These are phyloP conservation scores for Otatea glauca DNA, from an alignment of 176 grass and related monocot species.

Conservation along the genomic window DNA sequence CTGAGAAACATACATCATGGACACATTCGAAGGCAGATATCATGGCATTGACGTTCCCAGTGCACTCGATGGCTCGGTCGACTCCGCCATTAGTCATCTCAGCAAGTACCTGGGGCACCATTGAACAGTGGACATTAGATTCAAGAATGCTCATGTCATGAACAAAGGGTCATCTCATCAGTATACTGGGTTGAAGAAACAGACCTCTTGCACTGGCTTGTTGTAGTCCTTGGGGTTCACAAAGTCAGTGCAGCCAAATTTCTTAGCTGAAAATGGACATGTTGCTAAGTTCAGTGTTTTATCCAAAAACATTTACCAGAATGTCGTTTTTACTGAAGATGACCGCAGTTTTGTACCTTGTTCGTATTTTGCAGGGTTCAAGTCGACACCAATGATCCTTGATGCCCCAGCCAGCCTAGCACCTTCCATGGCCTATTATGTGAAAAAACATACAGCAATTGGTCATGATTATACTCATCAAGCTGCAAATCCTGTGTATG, in stretches of 20 bases:
- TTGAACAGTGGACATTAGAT: background rate
- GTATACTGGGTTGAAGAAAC: background rate
- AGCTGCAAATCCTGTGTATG: background rate
- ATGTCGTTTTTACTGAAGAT: background rate
- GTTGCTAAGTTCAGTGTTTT: background rate
- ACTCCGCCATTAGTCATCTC: conserved; percentile 92
- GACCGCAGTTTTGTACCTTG: conserved; percentile 40
- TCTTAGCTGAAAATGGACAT: conserved; percentile 59
- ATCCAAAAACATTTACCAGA: background rate
- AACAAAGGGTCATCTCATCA: background rate
- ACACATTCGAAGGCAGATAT: conserved; percentile 85
- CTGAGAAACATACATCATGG: conserved; percentile 59
- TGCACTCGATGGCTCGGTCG: conserved; percentile 74
- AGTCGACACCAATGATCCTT: conserved; percentile 85
- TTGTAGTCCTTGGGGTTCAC: conserved; percentile 75
- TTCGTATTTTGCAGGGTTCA: conserved; percentile 78
- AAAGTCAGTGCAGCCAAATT: conserved; percentile 83
- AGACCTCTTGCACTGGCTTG: conserved; percentile 81
- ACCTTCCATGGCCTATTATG: conserved; percentile 80
- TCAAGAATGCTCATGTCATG: background rate
- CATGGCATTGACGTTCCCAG: conserved; percentile 82
- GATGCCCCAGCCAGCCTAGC: conserved; percentile 75
- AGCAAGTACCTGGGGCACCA: conserved; percentile 59
- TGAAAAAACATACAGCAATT: background rate
- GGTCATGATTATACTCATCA: background rate